A percentile compares a stretch with the other conserved stretches of the same genome.
These are phyloP conservation scores for Gastrolobium villosum DNA, from an alignment of 306 rosid genomes.

Conservation along the genomic window DNA sequence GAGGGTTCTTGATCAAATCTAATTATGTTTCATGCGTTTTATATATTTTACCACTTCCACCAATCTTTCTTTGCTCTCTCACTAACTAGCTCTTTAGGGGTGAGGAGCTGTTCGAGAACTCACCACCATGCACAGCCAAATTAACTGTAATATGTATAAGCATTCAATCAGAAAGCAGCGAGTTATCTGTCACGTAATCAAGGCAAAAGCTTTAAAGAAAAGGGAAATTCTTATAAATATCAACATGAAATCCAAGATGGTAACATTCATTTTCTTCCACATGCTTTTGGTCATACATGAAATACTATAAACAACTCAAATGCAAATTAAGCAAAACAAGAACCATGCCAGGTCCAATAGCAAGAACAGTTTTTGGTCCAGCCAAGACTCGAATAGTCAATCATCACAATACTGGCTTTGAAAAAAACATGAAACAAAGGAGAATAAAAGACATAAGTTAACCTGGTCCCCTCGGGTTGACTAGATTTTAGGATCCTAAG, in stretches of 20 bases:
- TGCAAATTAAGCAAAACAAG: conserved; percentile 14
- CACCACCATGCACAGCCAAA: too few relatives aligned
- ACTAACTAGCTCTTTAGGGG: too few relatives aligned
- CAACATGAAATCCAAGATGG: conserved; percentile 34
- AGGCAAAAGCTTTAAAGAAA: not conserved
- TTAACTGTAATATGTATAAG: not conserved
- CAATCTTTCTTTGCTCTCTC: too few relatives aligned
- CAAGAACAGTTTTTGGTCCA: conserved; percentile 92
- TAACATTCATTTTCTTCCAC: conserved; percentile 20
- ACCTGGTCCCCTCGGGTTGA: conserved; percentile 60
- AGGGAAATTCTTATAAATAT: not conserved
- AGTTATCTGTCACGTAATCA: not conserved
- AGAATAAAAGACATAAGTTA: not conserved
- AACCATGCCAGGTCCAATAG: conserved; percentile 88
- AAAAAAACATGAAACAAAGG: not conserved
- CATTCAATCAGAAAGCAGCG: conserved; percentile 10
- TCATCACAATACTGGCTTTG: too few relatives aligned
- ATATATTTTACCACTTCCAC: too few relatives aligned
- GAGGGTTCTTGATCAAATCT: too few relatives aligned
- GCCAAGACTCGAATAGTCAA: conserved; percentile 66
- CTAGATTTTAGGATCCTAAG: conserved; percentile 50
- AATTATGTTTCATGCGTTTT: too few relatives aligned
- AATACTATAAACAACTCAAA: conserved; percentile 32
- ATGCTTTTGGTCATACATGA: not conserved
- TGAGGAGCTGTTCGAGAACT: too few relatives aligned